phyloP scores from a whole-genome alignment of 345 rosid species.

The Excoecaria cochinchinensis region DNA sequence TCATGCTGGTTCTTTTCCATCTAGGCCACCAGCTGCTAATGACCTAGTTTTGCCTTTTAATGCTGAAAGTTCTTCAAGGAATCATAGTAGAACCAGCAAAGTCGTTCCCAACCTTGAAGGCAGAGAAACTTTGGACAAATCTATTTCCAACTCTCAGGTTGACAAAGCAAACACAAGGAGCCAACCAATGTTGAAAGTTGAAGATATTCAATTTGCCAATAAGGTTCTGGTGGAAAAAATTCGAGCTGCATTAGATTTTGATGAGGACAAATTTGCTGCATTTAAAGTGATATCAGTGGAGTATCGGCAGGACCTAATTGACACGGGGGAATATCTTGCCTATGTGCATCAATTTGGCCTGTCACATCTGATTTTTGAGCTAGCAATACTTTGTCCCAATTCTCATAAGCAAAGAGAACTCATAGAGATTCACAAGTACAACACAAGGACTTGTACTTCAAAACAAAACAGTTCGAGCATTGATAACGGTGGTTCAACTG shows the following conservation, averaged over 20 bases:
- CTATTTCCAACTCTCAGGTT: neutral
- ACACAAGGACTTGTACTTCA: slow-evolving; percentile 4
- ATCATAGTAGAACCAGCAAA: slow-evolving; percentile 3
- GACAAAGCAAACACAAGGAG: neutral
- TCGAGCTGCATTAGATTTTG: slow-evolving; percentile 18
- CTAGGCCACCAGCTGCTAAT: neutral
- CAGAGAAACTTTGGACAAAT: neutral
- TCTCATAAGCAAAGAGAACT: slow-evolving; percentile 28
- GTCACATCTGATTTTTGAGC: slow-evolving; percentile 24
- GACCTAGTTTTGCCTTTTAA: slow-evolving; percentile 5
- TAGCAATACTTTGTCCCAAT: slow-evolving; percentile 29
- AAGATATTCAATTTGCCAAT: slow-evolving; percentile 26
- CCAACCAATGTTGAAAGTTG: neutral
- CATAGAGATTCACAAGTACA: slow-evolving; percentile 22
- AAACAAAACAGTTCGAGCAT: slow-evolving; percentile 7
- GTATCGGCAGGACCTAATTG: slow-evolving; percentile 23
- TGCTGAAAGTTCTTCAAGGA: slow-evolving; percentile 17
- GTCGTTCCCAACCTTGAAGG: neutral
- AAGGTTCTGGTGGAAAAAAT: slow-evolving; percentile 30
- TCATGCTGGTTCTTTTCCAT: neutral
- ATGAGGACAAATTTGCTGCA: slow-evolving; percentile 21
- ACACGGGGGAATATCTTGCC: slow-evolving; percentile 22
- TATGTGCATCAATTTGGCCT: slow-evolving; percentile 27
- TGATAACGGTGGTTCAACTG: neutral
- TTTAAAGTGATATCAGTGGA: slow-evolving; percentile 21